Evolutionary conservation across 805 yeast species (phyloP).

Genomic region (Jamesozyma spencerorum): DNA sequence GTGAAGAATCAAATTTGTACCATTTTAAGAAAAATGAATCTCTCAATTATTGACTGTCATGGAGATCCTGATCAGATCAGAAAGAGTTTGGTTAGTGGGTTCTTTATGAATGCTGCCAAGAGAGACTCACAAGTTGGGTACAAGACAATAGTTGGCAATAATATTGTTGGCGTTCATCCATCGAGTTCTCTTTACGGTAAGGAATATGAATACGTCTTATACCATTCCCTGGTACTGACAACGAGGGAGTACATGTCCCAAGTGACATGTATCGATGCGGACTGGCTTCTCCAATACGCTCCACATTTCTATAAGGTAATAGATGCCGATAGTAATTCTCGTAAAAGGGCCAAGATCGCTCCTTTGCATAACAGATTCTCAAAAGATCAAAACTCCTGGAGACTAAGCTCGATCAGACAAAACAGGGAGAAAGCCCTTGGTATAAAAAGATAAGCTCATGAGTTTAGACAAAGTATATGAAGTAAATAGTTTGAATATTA

Average conservation of each 20-base stretch:
- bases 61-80: constrained; percentile 49
- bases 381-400: constrained; percentile 63
- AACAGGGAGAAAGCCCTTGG: constrained; percentile 27
- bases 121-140: constrained; percentile 65
- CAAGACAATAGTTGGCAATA: constrained; percentile 60
- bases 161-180: constrained; percentile 79
- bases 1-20: constrained; percentile 61
- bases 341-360: constrained; percentile 55
- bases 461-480: not conserved
- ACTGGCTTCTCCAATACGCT: constrained; percentile 63
- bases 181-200: constrained; percentile 59
- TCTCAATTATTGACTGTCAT: constrained; percentile 42
- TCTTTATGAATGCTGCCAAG: constrained; percentile 57
- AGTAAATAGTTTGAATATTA: no score
- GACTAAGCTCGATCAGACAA: constrained; percentile 44
- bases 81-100: constrained; percentile 57
- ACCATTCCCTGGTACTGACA: constrained; percentile 74
- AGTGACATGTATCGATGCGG: constrained; percentile 70
- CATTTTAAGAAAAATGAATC: constrained; percentile 43
- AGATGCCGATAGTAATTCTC: constrained; percentile 44
- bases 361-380: constrained; percentile 61
- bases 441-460: constrained; percentile 13
- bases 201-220: constrained; percentile 69
- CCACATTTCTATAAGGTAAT: constrained; percentile 65
- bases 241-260: constrained; percentile 89